Evolutionary conservation across 305 asterid genomes (phyloP).

Genomic region (Galium porrigens): DNA sequence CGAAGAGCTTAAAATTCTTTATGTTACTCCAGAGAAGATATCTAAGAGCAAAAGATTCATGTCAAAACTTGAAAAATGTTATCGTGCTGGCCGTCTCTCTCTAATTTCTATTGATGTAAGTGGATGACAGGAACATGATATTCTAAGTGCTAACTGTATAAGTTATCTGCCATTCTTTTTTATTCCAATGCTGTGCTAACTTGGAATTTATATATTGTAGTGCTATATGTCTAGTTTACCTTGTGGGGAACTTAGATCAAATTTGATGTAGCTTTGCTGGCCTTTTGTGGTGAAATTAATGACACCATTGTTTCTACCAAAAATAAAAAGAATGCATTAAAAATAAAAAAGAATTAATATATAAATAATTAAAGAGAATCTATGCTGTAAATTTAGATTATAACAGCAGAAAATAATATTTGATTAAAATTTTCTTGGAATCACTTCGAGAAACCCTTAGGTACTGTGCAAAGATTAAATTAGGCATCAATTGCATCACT

Average conservation of each 20-base stretch:
- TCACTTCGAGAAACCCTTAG: not conserved
- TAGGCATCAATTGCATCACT: slow-evolving; percentile 1
- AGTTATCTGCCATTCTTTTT: not conserved
- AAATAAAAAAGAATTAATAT: not conserved
- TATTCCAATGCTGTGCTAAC: not conserved
- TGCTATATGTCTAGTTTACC: no score
- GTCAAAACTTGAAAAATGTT: slow-evolving; percentile 92
- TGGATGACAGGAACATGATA: slow-evolving; percentile 7
- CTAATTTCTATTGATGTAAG: slow-evolving; percentile 85
- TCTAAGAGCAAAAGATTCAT: slow-evolving; percentile 93
- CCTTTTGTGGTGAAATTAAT: no score
- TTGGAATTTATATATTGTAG: no score
- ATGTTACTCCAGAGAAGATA: slow-evolving; percentile 91
- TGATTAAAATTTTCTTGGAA: not conserved
- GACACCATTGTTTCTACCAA: no score
- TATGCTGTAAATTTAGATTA: not conserved
- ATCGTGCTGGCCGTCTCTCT: slow-evolving; percentile 75
- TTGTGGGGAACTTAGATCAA: no score
- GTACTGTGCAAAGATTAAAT: not conserved
- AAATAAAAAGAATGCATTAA: not conserved
- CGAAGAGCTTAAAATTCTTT: slow-evolving; percentile 63
- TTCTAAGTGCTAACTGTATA: not conserved
- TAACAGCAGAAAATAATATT: not conserved
- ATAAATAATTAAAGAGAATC: not conserved
- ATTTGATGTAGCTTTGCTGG: no score